Evolutionary conservation across 2,329 filamentous ascomycete genomes (phyloP), one percentile per base, ranked within the genome.

Genomic region (Apiospora saccharicola): DNA sequence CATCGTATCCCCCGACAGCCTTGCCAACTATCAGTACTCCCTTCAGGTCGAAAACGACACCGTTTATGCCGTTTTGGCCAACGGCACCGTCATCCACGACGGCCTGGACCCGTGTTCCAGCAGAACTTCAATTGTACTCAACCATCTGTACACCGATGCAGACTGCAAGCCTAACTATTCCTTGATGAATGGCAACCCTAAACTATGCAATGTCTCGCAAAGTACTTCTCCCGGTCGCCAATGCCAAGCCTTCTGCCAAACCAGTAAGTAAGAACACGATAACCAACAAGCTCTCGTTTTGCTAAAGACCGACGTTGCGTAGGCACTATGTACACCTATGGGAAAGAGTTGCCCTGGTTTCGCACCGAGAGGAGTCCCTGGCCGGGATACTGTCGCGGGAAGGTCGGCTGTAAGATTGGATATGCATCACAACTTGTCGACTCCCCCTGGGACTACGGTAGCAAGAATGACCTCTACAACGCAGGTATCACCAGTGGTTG

Each of bases 71-170:
- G 57, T 41, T 41, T n/a, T 64, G 19, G 57, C 57, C 34, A 64
- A 64, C 19, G 57, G 57, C 30, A 64, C 57, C 34, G 34, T 64
- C 30, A 64, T 64, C 34, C 57, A 64, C 57, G 57, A 64, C 30
- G 8, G 12, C 3, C 0, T 0, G 34, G 57, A 64, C 19, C 57
- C 57, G 4, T 64, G 57, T 12, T n/a, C 34, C 19, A 64, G 22
- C 57, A 13, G 1, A n/a, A 24, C 22, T 1, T 2, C 8, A 3
- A 41, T n/a, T 41, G 4, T 12, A 8, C 6, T 64, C 34, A 19
- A 22, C 34, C 6, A 24, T 1, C 34, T 41, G 8, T 64, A 64
- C n/a, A 22, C 13, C 19, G 57, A 64, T n/a, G 19, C 34, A 22
- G 57, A 64, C n/a, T 64, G 57, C 57, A 8, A 30, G 26, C 26